Base-by-base conservation (phyloP, 495 filamentous ascomycete genomes). In the Neurospora intermedia region DNA sequence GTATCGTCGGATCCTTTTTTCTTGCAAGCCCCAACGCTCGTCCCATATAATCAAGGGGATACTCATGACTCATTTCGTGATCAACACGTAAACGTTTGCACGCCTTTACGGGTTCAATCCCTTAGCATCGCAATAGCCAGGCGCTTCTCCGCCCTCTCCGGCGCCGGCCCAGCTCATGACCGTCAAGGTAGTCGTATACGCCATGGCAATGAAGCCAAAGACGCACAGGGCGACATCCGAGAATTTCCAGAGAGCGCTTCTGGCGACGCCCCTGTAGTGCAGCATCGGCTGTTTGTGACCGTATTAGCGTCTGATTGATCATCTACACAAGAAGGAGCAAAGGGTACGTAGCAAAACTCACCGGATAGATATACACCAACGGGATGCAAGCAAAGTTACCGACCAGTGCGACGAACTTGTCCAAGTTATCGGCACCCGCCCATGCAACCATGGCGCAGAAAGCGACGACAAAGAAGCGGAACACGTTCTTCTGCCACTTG, bases 401-500 rank as follows among this genome's bases (percentile, higher is more conserved):
- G 31, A 98, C 94, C 35, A 99, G 85, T 18, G 93, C 91, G 23
- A 99, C 96, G 79, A 99, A 98, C 81, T 98, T 98, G 83, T 99
- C 96, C 72, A 99, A 85, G 83, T 98, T 91, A 75, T 93, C 92
- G 5, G 96, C 94, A 71, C 96, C 96, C 73, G 89, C 89, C 94
- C 94, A 98, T 1, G 94, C 94, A 74, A 98, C 90, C 48, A 92
- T 77, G 4, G 94, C 92, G 78, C 94, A 98, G 42, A 94, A 78
- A 75, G 92, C 87, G 71, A 98, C 96, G 48, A 97, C 88, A 77
- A 94, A 89, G 83, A 98, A 98, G 43, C 96, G 91, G 85, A 96
- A 98, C 71, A 90, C 84, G 76, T 99, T 99, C 89, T 99, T 99
- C 86, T 96, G 91, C 95, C 95, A 98, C 83, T 99, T 99, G 85